Evolutionary conservation across 768 basidiomycete species (phyloP).

Genomic region (Trametes villosa): DNA sequence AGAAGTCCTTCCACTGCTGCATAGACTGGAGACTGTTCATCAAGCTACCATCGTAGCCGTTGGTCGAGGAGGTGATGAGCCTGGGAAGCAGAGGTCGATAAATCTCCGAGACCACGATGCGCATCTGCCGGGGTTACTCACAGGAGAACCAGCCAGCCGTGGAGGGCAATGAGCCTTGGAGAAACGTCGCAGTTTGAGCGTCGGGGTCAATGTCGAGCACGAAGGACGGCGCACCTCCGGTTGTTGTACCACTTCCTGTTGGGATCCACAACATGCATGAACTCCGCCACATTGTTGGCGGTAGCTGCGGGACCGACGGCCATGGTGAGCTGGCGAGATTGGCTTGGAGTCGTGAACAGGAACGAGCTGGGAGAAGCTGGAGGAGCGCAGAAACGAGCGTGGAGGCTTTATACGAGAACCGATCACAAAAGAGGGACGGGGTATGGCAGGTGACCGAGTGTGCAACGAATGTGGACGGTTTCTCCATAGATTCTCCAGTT

Average conservation of each 20-base stretch:
- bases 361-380: slow-evolving; percentile 32
- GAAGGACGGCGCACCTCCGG: slow-evolving; percentile 51
- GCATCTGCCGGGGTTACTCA: slow-evolving; percentile 35
- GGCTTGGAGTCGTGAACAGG: slow-evolving; percentile 18
- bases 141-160: slow-evolving; percentile 74
- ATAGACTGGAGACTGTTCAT: slow-evolving; percentile 82
- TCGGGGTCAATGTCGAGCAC: neutral
- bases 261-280: slow-evolving; percentile 63
- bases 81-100: slow-evolving; percentile 36
- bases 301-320: slow-evolving; percentile 52
- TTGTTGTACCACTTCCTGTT: slow-evolving; percentile 79
- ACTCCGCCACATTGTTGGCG: slow-evolving; percentile 41
- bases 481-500: slow-evolving; percentile 30
- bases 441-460: slow-evolving; percentile 19
- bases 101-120: neutral
- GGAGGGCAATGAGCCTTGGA: slow-evolving; percentile 59
- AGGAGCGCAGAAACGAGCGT: slow-evolving; percentile 22
- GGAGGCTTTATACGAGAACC: slow-evolving; percentile 24
- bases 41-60: slow-evolving; percentile 78
- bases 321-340: slow-evolving; percentile 46
- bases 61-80: slow-evolving; percentile 76
- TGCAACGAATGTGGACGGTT: slow-evolving; percentile 14
- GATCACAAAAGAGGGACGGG: slow-evolving; percentile 12
- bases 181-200: neutral
- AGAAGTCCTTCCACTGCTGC: slow-evolving; percentile 63